Percentiles rank a stretch among this genome's conserved stretches.
phyloP scores from a whole-genome alignment of 805 yeast genomes.

The Kluyveromyces dobzhanskii region DNA sequence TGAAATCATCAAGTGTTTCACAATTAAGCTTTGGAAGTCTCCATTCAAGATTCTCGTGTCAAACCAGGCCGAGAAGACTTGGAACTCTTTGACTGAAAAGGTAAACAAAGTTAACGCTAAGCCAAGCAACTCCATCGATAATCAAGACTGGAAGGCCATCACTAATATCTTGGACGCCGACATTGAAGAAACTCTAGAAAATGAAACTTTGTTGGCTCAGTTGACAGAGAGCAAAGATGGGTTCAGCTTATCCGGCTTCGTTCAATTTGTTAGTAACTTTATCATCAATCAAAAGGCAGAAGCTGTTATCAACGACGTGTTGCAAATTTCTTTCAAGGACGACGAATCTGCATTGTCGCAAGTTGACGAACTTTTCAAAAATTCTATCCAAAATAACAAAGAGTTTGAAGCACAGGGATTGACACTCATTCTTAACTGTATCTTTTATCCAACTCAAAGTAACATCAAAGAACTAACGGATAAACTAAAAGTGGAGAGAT shows the following conservation, averaged over 20 bases:
- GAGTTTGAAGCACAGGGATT: slow-evolving; percentile 12
- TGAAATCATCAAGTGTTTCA: slow-evolving; percentile 17
- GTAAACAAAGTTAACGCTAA: slow-evolving; percentile 3
- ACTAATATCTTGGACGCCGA: slow-evolving; percentile 21
- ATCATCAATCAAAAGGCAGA: slow-evolving; percentile 9
- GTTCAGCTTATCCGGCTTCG: slow-evolving; percentile 13
- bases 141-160: slow-evolving; percentile 15
- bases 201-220: slow-evolving; percentile 15
- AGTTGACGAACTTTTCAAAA: slow-evolving; percentile 15
- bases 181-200: slow-evolving; percentile 19
- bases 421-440: slow-evolving; percentile 14
- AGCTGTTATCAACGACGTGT: slow-evolving; percentile 5
- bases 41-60: slow-evolving; percentile 13
- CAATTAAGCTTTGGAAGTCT: slow-evolving; percentile 17
- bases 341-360: slow-evolving; percentile 16
- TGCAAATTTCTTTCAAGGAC: slow-evolving; percentile 12
- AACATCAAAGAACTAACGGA: slow-evolving; percentile 14
- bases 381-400: slow-evolving; percentile 10
- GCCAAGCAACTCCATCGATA: slow-evolving; percentile 9
- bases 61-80: slow-evolving; percentile 11
- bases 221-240: slow-evolving; percentile 12
- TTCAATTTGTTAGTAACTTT: slow-evolving; percentile 9
- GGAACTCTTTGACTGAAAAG: slow-evolving; percentile 7
- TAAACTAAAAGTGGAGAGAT: not conserved
- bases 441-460: slow-evolving; percentile 23